A percentile compares a stretch with the other conserved stretches of the same genome.
Conservation (phyloP, 805 yeast genomes). For the Saccharomycopsis schoenii region DNA sequence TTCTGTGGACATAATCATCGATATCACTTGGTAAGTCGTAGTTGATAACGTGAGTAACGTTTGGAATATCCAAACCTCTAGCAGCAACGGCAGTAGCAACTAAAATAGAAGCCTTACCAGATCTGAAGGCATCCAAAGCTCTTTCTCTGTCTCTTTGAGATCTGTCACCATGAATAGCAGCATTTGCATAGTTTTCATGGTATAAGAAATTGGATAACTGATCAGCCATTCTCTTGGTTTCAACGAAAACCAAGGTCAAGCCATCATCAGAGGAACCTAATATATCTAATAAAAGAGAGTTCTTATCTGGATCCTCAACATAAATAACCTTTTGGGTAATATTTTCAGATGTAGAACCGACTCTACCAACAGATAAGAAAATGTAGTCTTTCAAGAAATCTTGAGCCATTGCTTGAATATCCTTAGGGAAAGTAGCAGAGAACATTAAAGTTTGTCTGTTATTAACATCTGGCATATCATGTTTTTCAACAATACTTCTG, state of each 20-base stretch:
- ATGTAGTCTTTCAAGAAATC: conserved; percentile 94
- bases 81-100: conserved; percentile 99
- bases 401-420: conserved; percentile 92
- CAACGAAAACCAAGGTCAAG: conserved; percentile 89
- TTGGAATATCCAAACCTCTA: conserved; percentile 99
- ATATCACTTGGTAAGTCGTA: conserved; percentile 94
- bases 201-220: conserved; percentile 85
- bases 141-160: conserved; percentile 96
- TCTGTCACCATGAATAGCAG: conserved; percentile 99
- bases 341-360: conserved; percentile 98
- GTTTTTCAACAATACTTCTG: conserved; percentile 93
- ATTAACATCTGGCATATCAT: conserved; percentile 91
- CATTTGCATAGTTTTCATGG: conserved; percentile 86
- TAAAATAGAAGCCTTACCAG: conserved; percentile 84
- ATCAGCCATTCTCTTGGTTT: conserved; percentile 98
- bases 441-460: conserved; percentile 97
- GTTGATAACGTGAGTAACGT: conserved; percentile 95
- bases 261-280: conserved; percentile 73
- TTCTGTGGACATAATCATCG: conserved; percentile 98
- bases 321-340: conserved; percentile 88
- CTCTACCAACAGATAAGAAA: conserved; percentile 96
- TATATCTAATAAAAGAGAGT: conserved; percentile 80
- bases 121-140: conserved; percentile 88
- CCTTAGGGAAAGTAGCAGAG: conserved; percentile 98
- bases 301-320: conserved; percentile 91